phyloP scores from a whole-genome alignment of 495 filamentous ascomycete genomes.

The Penicillium robsamsonii region DNA sequence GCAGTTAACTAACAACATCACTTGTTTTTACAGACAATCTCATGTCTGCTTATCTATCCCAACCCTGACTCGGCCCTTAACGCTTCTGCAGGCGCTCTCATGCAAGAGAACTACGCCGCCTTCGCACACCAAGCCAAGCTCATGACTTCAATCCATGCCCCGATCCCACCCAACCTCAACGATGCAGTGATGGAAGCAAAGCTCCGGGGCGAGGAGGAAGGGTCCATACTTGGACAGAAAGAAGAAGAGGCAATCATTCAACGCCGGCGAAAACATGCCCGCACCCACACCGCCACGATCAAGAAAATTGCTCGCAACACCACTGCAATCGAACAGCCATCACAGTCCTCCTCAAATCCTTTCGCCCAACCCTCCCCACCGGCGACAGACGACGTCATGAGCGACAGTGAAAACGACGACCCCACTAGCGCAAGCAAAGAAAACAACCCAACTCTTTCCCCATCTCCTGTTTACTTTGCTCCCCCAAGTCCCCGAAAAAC shows the following conservation, averaged over 20 bases:
- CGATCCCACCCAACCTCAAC: slow-evolving; percentile 45
- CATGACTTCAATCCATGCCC: slow-evolving; percentile 67
- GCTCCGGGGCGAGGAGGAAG: slow-evolving; percentile 55
- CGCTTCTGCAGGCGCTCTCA: slow-evolving; percentile 58
- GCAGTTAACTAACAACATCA: slow-evolving; percentile 3
- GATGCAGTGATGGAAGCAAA: slow-evolving; percentile 55
- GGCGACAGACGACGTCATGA: slow-evolving; percentile 13
- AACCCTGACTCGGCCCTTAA: slow-evolving; percentile 73
- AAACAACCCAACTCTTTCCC: slow-evolving; percentile 49
- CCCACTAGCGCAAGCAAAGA: slow-evolving; percentile 43
- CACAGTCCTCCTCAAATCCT: slow-evolving; percentile 3
- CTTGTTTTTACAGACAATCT: slow-evolving; percentile 51
- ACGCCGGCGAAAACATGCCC: slow-evolving; percentile 27
- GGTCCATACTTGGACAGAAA: slow-evolving; percentile 24
- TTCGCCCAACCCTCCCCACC: slow-evolving; percentile 1
- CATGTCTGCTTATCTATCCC: slow-evolving; percentile 68
- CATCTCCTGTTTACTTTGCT: slow-evolving; percentile 32
- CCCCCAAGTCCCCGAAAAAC: slow-evolving; percentile 37
- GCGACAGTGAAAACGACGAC: slow-evolving; percentile 33
- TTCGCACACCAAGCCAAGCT: slow-evolving; percentile 62
- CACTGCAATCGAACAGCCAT: slow-evolving; percentile 6
- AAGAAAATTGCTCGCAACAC: slow-evolving; percentile 20
- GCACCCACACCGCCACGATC: slow-evolving; percentile 21
- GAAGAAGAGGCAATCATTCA: slow-evolving; percentile 15
- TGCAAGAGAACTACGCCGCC: slow-evolving; percentile 60